phyloP scores from a whole-genome alignment of 768 basidiomycete genomes.

The Panaeolus papilionaceus region DNA sequence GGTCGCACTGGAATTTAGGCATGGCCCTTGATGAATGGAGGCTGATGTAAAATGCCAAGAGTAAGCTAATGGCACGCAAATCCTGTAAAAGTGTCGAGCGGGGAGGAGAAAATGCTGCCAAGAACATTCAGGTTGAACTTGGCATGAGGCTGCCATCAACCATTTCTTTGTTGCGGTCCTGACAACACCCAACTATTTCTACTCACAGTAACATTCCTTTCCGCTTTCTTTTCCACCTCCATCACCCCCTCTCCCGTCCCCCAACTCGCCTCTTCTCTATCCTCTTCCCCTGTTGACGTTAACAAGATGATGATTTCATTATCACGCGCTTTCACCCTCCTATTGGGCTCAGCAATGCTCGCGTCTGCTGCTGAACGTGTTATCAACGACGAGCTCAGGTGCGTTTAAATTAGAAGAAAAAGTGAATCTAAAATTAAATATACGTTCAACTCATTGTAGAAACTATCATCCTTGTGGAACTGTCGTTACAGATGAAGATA shows the following conservation, averaged over 20 bases:
- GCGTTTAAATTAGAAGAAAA: neutral
- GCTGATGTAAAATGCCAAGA: slow-evolving; percentile 12
- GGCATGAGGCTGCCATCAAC: slow-evolving; percentile 11
- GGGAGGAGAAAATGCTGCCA: neutral
- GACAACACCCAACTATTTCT: slow-evolving; percentile 8
- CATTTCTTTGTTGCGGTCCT: slow-evolving; percentile 9
- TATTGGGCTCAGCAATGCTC: neutral
- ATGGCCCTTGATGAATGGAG: slow-evolving; percentile 1
- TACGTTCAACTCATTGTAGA: neutral
- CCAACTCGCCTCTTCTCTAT: neutral
- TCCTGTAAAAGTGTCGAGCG: slow-evolving; percentile 11
- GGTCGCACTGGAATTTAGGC: neutral
- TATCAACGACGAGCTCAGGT: neutral
- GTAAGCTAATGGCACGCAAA: neutral
- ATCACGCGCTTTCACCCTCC: neutral
- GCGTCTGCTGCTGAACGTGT: slow-evolving; percentile 2
- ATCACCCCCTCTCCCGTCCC: neutral
- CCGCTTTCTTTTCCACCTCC: neutral
- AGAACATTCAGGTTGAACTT: neutral
- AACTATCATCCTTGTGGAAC: slow-evolving; percentile 26
- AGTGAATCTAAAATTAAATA: neutral
- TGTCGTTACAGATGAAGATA: slow-evolving; percentile 28
- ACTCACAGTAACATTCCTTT: neutral
- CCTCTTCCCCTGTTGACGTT: neutral
- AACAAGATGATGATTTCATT: slow-evolving; percentile 1